These are phyloP conservation scores for Umbelopsis isabellina DNA, from an alignment of 192 early-diverging fungal species.

Conservation along the genomic window DNA sequence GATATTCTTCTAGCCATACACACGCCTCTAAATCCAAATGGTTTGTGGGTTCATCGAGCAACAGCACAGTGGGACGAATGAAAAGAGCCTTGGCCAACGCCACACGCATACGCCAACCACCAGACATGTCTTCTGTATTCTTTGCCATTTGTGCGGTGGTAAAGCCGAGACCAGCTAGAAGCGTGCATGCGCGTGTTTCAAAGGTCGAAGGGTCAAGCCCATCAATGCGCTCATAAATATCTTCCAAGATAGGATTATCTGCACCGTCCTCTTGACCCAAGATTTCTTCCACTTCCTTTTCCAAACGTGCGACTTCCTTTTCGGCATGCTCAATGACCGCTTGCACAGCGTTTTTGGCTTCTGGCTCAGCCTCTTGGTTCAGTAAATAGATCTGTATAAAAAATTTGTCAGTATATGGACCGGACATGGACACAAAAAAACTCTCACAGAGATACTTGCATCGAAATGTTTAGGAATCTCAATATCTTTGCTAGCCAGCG, in stretches of 20 bases:
- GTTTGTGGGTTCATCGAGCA: conserved; percentile 50
- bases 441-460: conserved; percentile 40
- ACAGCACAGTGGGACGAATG: conserved; percentile 57
- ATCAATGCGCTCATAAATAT: conserved; percentile 93
- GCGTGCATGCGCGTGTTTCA: conserved; percentile 84
- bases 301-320: conserved; percentile 84
- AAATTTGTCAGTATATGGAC: not conserved
- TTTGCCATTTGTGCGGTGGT: conserved; percentile 80
- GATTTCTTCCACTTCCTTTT: conserved; percentile 86
- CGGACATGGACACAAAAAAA: too few species aligned
- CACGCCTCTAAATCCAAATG: conserved; percentile 72
- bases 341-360: conserved; percentile 82
- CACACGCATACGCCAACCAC: conserved; percentile 98
- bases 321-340: conserved; percentile 88
- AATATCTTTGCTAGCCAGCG: conserved; percentile 86
- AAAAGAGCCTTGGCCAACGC: conserved; percentile 93
- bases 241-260: conserved; percentile 84
- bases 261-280: conserved; percentile 73
- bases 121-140: conserved; percentile 92
- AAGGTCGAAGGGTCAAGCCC: conserved; percentile 88
- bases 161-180: conserved; percentile 94
- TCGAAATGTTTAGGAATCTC: conserved; percentile 94
- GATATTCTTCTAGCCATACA: conserved; percentile 66
- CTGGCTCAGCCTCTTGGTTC: conserved; percentile 90
- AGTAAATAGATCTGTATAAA: conserved; percentile 74